Base-by-base conservation (phyloP, 805 yeast genomes). In the Saturnispora sekii region DNA sequence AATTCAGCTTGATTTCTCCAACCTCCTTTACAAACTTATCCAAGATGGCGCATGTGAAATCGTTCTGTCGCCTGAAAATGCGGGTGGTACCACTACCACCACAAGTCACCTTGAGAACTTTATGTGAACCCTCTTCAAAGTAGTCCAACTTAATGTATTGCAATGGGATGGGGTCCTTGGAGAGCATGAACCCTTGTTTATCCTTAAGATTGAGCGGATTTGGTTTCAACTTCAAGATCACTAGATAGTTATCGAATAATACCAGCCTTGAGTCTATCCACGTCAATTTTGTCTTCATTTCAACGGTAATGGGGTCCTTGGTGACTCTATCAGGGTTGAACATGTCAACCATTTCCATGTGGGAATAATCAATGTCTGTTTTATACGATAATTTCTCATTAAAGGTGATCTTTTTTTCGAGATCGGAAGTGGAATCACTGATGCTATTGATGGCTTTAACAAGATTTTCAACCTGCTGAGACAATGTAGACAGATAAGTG, bases 181-280 rank as follows among this genome's bases (percentile, higher is more conserved):
- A 49, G 37, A 62, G 40, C 1, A 54, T 32, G 28, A 50, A 59
- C 9, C 47, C 47, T n/a, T 52, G 48, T 10, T 50, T 55, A 18
- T 46, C 49, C n/a, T 49, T 55, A 12, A 41, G 28, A 16, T 32
- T 32, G 14, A 48, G 32, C 7, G 48, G 14, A 35, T 40, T 49
- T 15, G 51, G 47, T 32, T 51, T 55, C 2, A 51, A 32, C 11
- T 38, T 37, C 32, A 61, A 42, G 4, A 58, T 56, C 9, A 59
- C 49, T 21, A 62, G 38, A 44, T 57, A 61, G 38, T 60, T 60
- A 49, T 62, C 66, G 52, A 72, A 65, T 21, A 70, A 66, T 42
- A 66, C 67, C 32, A 74, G 57, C 17, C 66, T 56, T 26, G 72
- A 63, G 46, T 66, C 62, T 51, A 70, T 73, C 52, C 72, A 64